Evolutionary conservation across 2,329 filamentous ascomycete genomes (phyloP), one percentile per base, ranked within the genome.

Genomic region (Aureobasidium leucospermi): DNA sequence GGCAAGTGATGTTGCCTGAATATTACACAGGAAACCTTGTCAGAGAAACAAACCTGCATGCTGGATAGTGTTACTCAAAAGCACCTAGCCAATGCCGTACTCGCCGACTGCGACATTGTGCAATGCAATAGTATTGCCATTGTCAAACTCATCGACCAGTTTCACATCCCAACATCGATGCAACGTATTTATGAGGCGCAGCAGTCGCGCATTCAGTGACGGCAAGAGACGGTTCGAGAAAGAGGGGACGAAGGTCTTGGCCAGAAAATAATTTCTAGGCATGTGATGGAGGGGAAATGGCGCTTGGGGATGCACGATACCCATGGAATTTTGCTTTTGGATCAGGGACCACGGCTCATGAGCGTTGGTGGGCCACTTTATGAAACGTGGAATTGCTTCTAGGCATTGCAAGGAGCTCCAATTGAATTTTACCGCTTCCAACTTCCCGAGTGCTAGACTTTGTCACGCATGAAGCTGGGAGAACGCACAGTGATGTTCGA

Each of bases 301-400:
- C 51, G 51, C 38, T 55, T 55, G 11, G 23, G n/a, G 39, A 43
- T 43, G 28, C 38, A 55, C 39, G 28, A 55, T 55, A 55, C 51
- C 51, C 51, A 42, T 43, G 38, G 51, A 29, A 43, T 19, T 3
- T 55, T 29, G 32, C 38, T 32, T 42, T 43, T 23, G 15, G 7
- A 7, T 51, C n/a, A 7, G 31, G 11, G 16, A 9, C 19, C 16
- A 38, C 16, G 10, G 32, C 4, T 16, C 8, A 13, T 51, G 47
- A 38, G 47, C 47, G 32, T 23, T 8, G 16, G 36, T 41, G 34
- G 15, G 23, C 23, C 23, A 13, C 4, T 36, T 47, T 28, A 7
- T 41, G 36, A n/a, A 52, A 52, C 34, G 15, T 38, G 36, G 15
- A n/a, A n/a, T 43, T 34, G 51, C 38, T 55, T 53, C 34, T 16